Evolutionary conservation across 2,329 filamentous ascomycete genomes (phyloP).

Genomic region (Calcarisporium arbuscula): DNA sequence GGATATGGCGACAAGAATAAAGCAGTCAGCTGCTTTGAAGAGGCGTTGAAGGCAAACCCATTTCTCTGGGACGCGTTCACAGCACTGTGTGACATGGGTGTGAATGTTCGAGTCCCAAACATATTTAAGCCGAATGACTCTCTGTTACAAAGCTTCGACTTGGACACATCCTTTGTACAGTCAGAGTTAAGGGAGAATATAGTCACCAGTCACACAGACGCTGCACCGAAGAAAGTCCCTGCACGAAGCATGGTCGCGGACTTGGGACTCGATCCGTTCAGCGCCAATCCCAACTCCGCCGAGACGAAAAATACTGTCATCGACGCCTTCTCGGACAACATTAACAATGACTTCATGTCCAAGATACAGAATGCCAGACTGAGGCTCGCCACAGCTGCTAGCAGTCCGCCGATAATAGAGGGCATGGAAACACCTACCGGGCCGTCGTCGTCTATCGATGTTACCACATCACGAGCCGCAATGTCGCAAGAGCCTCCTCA

Average conservation of each 20-base stretch:
- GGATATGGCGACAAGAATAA: constrained; percentile 77
- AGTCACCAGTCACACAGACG: constrained; percentile 29
- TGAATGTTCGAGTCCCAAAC: constrained; percentile 73
- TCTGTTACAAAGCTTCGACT: constrained; percentile 43
- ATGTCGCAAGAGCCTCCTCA: constrained; percentile 40
- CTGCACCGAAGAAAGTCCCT: constrained; percentile 33
- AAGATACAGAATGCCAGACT: constrained; percentile 48
- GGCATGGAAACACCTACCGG: constrained; percentile 55
- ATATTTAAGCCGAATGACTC: constrained; percentile 71
- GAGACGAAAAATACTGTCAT: constrained; percentile 34
- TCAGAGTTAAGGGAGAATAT: constrained; percentile 30
- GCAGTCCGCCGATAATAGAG: constrained; percentile 39
- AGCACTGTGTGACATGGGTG: constrained; percentile 79
- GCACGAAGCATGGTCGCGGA: constrained; percentile 30
- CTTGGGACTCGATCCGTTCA: constrained; percentile 45
- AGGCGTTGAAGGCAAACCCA: constrained; percentile 81
- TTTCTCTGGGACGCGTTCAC: constrained; percentile 98
- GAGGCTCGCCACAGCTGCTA: constrained; percentile 33
- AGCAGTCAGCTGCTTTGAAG: constrained; percentile 80
- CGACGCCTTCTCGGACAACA: constrained; percentile 32
- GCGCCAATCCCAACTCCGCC: constrained; percentile 33
- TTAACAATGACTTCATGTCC: constrained; percentile 49
- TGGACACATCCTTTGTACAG: constrained; percentile 27
- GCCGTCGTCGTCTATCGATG: constrained; percentile 16
- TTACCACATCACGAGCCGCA: constrained; percentile 14